These are phyloP conservation scores for Erodium moschatum DNA, from an alignment of 441 rosid species.

Conservation along the genomic window DNA sequence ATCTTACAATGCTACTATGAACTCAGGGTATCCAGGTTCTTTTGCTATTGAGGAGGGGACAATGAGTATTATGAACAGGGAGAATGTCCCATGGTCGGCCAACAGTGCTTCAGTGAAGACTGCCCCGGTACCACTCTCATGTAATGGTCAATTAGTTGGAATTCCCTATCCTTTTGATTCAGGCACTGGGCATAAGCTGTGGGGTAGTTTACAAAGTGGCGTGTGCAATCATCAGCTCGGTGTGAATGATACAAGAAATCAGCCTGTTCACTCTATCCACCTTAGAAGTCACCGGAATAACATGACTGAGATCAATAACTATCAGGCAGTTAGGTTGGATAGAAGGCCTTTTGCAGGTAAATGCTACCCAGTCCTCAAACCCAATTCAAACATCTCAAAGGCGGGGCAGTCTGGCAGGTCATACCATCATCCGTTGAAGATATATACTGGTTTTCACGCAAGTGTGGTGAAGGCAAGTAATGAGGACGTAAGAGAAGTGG, in stretches of 20 bases:
- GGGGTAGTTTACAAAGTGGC: slow-evolving; percentile 14
- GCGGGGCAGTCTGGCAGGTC: slow-evolving; percentile 13
- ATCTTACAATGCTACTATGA: background rate
- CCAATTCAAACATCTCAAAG: slow-evolving; percentile 17
- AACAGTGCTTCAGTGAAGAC: background rate
- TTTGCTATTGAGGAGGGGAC: slow-evolving; percentile 12
- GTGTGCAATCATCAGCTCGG: slow-evolving; percentile 9
- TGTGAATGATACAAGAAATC: slow-evolving; percentile 14
- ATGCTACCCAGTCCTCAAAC: slow-evolving; percentile 11
- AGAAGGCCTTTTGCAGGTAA: slow-evolving; percentile 1
- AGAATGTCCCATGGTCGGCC: slow-evolving; percentile 24
- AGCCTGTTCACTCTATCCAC: slow-evolving; percentile 14
- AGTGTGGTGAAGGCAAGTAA: slow-evolving; percentile 9
- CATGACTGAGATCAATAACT: slow-evolving; percentile 11
- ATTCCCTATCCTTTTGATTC: slow-evolving; percentile 15
- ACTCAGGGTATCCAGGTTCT: background rate
- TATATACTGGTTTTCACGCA: slow-evolving; percentile 12
- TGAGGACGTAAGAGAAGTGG: slow-evolving; percentile 11
- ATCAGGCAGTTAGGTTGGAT: slow-evolving; percentile 17
- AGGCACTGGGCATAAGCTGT: slow-evolving; percentile 2
- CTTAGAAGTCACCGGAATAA: background rate
- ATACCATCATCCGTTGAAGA: slow-evolving; percentile 11
- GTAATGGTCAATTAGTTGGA: slow-evolving; percentile 11
- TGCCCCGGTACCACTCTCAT: background rate
- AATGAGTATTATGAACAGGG: slow-evolving; percentile 24